Evolutionary conservation across 1,284 basidiomycete species (phyloP), one percentile per base, ranked within the genome.

Genomic region (Mycosarcoma maydis): DNA sequence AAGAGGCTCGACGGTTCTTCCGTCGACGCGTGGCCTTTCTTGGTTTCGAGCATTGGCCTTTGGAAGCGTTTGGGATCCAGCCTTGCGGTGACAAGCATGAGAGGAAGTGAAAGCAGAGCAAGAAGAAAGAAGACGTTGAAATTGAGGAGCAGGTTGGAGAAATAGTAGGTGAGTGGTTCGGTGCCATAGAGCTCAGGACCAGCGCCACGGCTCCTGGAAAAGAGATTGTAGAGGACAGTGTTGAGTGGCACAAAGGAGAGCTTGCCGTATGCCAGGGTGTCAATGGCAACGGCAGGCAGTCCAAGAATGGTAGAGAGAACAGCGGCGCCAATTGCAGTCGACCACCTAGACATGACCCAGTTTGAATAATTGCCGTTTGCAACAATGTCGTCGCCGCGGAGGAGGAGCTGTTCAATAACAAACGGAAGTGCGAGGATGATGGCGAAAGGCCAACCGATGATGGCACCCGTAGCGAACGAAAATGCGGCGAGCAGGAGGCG

Each of bases 391-490:
- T 86, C 87, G 13, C 90, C 90, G 42, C 85, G 86, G 13, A 96
- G 77, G 77, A 94, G 90, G 16, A 98, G 84, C 82, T 98, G 92
- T 81, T 98, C 96, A 53, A 92, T 80, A 3, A 96, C 88, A 75
- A 95, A 96, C 0, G 96, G 96, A 13, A 95, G 82, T 0, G 92
- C 88, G 5, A 98, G 85, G 0, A 92, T 88, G 3, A 94, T 86
- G 10, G 91, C 87, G 81, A 98, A 99, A 1, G 96, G 96, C 96
- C 96, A 98, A 16, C 95, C 96, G 30, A 95, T 86, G 43, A 98
- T 87, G 3, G 90, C 92, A 4, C 92, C 94, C 3, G 89, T 81
- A 1, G 92, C 92, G 78, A 94, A 92, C 36, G 86, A 84, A 24
- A 90, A 60, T 0, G 90, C 91, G 0, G 91, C 87, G 16, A 85